Evolutionary conservation across 352 stramenopile species (phyloP).

Genomic region (Aphanomyces stellatus): DNA sequence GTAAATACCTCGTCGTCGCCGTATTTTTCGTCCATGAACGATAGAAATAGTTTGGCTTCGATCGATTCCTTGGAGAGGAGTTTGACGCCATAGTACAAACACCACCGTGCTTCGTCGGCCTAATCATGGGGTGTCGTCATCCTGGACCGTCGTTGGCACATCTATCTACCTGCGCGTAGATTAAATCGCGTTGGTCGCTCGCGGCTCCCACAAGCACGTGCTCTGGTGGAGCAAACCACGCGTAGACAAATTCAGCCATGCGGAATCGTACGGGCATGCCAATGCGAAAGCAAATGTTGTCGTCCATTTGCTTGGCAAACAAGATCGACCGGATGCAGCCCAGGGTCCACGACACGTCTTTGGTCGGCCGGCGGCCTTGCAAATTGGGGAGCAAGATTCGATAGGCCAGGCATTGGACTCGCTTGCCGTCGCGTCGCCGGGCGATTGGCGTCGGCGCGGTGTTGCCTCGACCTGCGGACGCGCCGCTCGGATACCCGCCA

Average conservation of each 20-base stretch:
- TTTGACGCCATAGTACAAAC: conserved; percentile 90
- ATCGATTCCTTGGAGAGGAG: conserved; percentile 76
- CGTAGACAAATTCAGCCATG: conserved; percentile 91
- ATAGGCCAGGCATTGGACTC: conserved; percentile 82
- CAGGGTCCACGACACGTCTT: conserved; percentile 77
- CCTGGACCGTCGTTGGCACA: conserved; percentile 17
- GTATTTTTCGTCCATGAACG: conserved; percentile 88
- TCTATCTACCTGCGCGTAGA: conserved; percentile 2
- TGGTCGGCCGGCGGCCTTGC: conserved; percentile 60
- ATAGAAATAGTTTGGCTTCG: conserved; percentile 88
- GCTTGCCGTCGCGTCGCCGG: conserved; percentile 11
- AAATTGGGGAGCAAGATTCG: conserved; percentile 88
- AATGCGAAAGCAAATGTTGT: conserved; percentile 51
- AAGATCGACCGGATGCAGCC: conserved; percentile 87
- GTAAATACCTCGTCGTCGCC: conserved; percentile 84
- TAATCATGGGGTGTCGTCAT: conserved; percentile 35
- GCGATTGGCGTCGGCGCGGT: background rate
- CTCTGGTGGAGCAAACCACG: conserved; percentile 80
- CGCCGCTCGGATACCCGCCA: background rate
- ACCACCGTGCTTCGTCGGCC: conserved; percentile 87
- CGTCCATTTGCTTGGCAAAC: conserved; percentile 80
- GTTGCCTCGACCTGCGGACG: background rate
- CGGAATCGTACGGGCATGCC: conserved; percentile 51
- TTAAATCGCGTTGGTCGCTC: conserved; percentile 14
- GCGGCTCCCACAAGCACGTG: background rate